A percentile compares a stretch with the other conserved stretches of the same genome.
Conservation (phyloP, 306 rosid genomes). For the Trichosanthes truncata region DNA sequence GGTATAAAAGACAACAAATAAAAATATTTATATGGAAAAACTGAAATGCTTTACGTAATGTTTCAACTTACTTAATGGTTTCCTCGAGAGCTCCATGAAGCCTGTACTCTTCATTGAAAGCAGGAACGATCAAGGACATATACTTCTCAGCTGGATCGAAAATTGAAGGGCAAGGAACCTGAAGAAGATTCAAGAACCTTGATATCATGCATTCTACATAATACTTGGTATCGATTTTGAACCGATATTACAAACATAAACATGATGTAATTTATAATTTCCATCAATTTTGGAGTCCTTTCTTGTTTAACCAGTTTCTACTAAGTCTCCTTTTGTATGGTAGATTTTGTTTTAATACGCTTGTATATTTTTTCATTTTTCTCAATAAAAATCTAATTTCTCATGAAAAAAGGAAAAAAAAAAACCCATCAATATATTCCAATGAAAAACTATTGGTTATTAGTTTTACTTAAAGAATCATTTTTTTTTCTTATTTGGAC, state of each 20-base stretch:
- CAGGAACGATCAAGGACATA: conserved; percentile 78
- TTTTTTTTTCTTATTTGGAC: neutral
- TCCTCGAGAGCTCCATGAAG: conserved; percentile 87
- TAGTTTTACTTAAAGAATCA: neutral
- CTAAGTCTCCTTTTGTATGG: neutral
- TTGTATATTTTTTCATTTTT: neutral
- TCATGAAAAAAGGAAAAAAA: no score
- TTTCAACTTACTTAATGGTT: conserved; percentile 60
- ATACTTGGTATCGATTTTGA: neutral
- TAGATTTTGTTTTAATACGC: neutral
- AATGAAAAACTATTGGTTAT: neutral
- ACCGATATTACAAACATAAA: neutral
- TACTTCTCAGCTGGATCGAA: conserved; percentile 84
- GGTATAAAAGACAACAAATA: neutral
- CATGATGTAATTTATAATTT: neutral
- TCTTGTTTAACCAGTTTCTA: neutral
- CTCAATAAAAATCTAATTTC: neutral
- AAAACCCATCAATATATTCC: neutral
- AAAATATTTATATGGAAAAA: neutral
- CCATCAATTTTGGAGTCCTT: neutral
- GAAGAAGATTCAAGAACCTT: neutral
- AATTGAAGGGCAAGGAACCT: conserved; percentile 76
- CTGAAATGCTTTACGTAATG: neutral
- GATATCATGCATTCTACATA: conserved; percentile 10
- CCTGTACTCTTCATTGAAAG: conserved; percentile 82